Evolutionary conservation across 805 yeast genomes (phyloP).

Genomic region (Kazachstania martiniae): DNA sequence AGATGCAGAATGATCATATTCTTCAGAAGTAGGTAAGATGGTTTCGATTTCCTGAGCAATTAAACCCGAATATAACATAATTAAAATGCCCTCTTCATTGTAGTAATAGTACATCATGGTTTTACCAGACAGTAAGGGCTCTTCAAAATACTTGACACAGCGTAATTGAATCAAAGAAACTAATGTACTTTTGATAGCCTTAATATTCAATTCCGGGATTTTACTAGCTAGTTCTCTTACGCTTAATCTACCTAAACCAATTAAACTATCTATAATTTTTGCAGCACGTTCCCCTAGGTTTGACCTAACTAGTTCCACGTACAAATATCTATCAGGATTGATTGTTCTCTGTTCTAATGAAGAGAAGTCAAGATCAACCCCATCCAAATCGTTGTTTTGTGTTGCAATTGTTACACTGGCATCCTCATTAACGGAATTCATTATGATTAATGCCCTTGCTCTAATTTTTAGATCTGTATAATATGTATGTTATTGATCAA

Average conservation of each 20-base stretch:
- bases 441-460: no score
- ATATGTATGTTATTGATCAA: no score
- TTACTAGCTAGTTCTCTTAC: constrained; percentile 41
- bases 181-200: constrained; percentile 50
- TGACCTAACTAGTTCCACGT: constrained; percentile 39
- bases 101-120: constrained; percentile 41
- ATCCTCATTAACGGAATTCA: background rate
- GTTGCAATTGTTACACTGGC: background rate
- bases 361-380: constrained; percentile 8
- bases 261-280: constrained; percentile 43
- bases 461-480: no score
- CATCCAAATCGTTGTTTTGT: background rate
- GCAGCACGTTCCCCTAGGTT: constrained; percentile 70
- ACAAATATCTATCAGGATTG: constrained; percentile 52
- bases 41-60: constrained; percentile 45
- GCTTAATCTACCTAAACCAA: constrained; percentile 58
- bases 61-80: constrained; percentile 67
- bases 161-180: constrained; percentile 73
- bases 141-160: constrained; percentile 59
- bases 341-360: constrained; percentile 38
- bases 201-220: constrained; percentile 34
- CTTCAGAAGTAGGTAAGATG: constrained; percentile 15
- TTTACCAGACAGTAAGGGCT: constrained; percentile 22
- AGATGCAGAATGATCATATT: constrained; percentile 10
- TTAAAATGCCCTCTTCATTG: constrained; percentile 52